Conservation (phyloP, 768 basidiomycete species). For the Saitozyma podzolica region DNA sequence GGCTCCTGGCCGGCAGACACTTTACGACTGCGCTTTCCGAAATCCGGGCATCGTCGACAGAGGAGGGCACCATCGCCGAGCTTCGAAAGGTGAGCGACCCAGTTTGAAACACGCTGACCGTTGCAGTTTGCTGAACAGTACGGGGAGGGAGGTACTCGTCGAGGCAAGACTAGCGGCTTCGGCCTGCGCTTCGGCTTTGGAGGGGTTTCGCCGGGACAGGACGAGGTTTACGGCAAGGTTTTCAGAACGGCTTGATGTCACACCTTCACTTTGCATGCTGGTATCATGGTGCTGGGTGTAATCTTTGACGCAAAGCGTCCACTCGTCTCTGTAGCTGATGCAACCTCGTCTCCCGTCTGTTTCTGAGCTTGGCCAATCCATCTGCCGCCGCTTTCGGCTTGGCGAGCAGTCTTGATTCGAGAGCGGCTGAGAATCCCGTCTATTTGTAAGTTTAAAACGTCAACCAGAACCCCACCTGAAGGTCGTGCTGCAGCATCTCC, state of each 20-base stretch:
- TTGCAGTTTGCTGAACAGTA: slow-evolving; percentile 82
- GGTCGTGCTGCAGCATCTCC: slow-evolving; percentile 39
- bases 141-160: slow-evolving; percentile 77
- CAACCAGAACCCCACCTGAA: slow-evolving; percentile 28
- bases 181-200: slow-evolving; percentile 82
- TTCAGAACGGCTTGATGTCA: not conserved
- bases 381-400: slow-evolving; percentile 38
- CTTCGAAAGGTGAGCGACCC: slow-evolving; percentile 43
- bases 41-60: slow-evolving; percentile 85
- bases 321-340: slow-evolving; percentile 21
- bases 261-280: no score
- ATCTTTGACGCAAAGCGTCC: slow-evolving; percentile 12
- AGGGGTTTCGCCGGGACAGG: slow-evolving; percentile 22
- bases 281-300: no score
- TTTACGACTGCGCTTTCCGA: slow-evolving; percentile 83
- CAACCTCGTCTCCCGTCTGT: slow-evolving; percentile 23
- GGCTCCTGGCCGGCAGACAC: slow-evolving; percentile 56
- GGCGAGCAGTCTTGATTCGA: slow-evolving; percentile 20
- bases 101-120: no score
- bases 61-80: slow-evolving; percentile 54
- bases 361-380: slow-evolving; percentile 29
- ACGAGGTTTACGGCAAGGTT: slow-evolving; percentile 38
- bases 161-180: slow-evolving; percentile 73
- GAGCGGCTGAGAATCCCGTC: slow-evolving; percentile 8
- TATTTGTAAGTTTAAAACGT: slow-evolving; percentile 3